Conservation (phyloP, 805 yeast genomes). For the Pichia insulana region DNA sequence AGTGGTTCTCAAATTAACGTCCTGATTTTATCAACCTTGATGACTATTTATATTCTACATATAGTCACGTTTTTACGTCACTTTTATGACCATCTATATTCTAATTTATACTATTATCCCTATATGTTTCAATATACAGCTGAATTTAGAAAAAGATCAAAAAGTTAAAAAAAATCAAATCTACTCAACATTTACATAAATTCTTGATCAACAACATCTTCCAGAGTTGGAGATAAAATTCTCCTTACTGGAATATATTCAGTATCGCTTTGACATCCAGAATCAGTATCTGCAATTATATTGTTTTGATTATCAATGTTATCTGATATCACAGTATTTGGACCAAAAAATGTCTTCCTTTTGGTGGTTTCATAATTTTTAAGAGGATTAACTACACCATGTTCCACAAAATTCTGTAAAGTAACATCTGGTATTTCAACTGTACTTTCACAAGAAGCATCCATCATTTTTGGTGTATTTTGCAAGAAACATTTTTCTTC, state of each 20-base stretch:
- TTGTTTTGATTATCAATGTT: constrained; percentile 5
- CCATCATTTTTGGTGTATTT: no score
- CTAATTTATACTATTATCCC: background rate
- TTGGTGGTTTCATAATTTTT: constrained; percentile 22
- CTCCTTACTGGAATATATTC: constrained; percentile 4
- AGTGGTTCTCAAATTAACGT: no score
- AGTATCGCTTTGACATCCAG: background rate
- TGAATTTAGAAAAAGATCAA: no score
- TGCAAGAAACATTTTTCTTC: no score
- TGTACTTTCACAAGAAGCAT: no score
- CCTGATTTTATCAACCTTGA: no score
- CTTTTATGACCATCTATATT: background rate
- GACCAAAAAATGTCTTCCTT: constrained; percentile 20
- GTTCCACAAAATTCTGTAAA: background rate
- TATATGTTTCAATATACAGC: no score
- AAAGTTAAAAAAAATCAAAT: background rate
- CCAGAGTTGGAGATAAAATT: constrained; percentile 13
- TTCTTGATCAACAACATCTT: constrained; percentile 18
- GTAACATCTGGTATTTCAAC: background rate
- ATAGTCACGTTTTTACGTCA: no score
- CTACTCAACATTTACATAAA: constrained; percentile 10
- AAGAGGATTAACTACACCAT: constrained; percentile 4
- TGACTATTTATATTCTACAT: no score
- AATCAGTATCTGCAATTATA: background rate
- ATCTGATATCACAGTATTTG: constrained; percentile 12